phyloP scores from a whole-genome alignment of 2,329 filamentous ascomycete species.

The Penicillium hordei region DNA sequence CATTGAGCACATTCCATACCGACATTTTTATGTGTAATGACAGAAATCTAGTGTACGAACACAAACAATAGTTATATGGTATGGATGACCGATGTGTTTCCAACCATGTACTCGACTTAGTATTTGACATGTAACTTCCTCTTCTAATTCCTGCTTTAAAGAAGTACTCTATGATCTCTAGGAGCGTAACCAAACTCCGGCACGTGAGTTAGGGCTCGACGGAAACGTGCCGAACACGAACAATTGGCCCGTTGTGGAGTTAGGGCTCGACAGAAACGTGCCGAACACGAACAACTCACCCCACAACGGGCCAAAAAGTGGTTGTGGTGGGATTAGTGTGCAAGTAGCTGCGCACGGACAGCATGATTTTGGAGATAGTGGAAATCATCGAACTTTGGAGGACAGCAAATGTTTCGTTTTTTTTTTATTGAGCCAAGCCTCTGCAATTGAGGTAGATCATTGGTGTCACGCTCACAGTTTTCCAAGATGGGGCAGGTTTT shows the following conservation, averaged over 20 bases:
- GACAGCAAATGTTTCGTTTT: not conserved
- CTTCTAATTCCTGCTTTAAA: not conserved
- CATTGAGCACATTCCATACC: too few species aligned
- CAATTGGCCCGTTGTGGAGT: too few species aligned
- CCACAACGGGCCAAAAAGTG: not conserved
- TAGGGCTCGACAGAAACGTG: not conserved
- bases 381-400: not conserved
- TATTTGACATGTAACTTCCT: too few species aligned
- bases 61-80: too few species aligned
- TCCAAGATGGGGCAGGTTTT: too few species aligned
- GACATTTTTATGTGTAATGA: too few species aligned
- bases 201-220: not conserved
- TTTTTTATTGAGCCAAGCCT: not conserved
- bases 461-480: not conserved
- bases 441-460: not conserved
- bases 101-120: too few species aligned
- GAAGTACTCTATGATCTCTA: too few species aligned
- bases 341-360: conserved; percentile 18
- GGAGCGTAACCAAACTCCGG: not conserved
- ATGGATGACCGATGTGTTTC: too few species aligned
- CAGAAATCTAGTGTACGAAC: too few species aligned
- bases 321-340: not conserved
- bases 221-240: not conserved
- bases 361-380: not conserved
- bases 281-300: not conserved